These are phyloP conservation scores for Tardiomyces digboiensis DNA, from an alignment of 1,139 yeast genomes.

Conservation along the genomic window DNA sequence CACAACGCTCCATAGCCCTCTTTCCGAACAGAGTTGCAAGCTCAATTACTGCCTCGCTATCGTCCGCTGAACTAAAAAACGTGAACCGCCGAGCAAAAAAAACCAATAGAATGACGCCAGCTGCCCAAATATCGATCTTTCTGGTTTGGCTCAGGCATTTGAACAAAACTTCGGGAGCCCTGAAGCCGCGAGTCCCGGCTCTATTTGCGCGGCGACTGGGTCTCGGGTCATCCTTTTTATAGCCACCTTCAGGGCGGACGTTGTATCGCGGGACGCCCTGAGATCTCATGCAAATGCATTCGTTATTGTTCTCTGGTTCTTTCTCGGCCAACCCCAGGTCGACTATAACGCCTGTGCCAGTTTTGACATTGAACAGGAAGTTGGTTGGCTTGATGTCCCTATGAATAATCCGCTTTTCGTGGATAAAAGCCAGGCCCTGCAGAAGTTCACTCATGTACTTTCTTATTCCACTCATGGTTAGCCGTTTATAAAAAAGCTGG, in stretches of 20 bases:
- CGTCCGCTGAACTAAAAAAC: constrained; percentile 83
- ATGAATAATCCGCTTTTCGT: constrained; percentile 68
- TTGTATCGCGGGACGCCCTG: constrained; percentile 5
- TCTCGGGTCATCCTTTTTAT: constrained; percentile 32
- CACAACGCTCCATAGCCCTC: constrained; percentile 63
- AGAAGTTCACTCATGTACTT: constrained; percentile 73
- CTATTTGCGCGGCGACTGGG: constrained; percentile 92
- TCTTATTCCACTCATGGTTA: constrained; percentile 72
- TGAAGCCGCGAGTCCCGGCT: constrained; percentile 95
- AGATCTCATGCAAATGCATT: constrained; percentile 10
- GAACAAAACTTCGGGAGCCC: constrained; percentile 90
- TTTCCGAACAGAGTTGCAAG: constrained; percentile 77
- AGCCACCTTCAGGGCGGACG: constrained; percentile 19
- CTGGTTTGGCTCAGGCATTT: constrained; percentile 81
- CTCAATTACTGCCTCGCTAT: constrained; percentile 83
- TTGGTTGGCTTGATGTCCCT: constrained; percentile 89
- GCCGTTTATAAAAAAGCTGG: constrained; percentile 56
- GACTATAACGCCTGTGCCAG: constrained; percentile 74
- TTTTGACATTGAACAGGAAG: constrained; percentile 68
- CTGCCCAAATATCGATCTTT: constrained; percentile 86
- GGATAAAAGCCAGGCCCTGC: constrained; percentile 67
- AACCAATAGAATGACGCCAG: constrained; percentile 77
- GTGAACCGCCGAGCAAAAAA: constrained; percentile 71
- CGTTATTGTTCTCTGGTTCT: constrained; percentile 4
- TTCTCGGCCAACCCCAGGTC: constrained; percentile 89